These are phyloP conservation scores for Candida freyschussii DNA, from an alignment of 1,139 yeast genomes.

Conservation along the genomic window DNA sequence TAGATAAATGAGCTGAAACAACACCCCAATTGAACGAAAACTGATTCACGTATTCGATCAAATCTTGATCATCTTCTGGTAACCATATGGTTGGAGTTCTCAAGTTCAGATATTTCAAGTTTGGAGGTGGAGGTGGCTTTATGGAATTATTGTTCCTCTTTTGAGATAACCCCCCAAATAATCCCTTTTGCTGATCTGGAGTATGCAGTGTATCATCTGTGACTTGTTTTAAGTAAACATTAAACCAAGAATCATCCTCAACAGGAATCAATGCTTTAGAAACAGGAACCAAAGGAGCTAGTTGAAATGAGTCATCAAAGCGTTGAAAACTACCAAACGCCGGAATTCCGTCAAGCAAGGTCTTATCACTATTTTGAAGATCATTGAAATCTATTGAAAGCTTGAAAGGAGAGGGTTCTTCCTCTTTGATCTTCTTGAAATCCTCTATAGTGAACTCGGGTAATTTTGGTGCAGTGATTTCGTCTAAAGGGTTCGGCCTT, in stretches of 20 bases:
- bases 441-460: slow-evolving; percentile 31
- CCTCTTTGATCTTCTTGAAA: slow-evolving; percentile 13
- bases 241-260: slow-evolving; percentile 62
- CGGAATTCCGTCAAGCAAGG: slow-evolving; percentile 52
- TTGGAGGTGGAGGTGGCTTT: slow-evolving; percentile 88
- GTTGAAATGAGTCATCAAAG: slow-evolving; percentile 24
- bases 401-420: slow-evolving; percentile 46
- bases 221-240: slow-evolving; percentile 50
- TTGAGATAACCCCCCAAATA: slow-evolving; percentile 55
- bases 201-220: slow-evolving; percentile 34
- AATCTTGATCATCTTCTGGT: slow-evolving; percentile 83
- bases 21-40: slow-evolving; percentile 92
- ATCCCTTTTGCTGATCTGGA: slow-evolving; percentile 46
- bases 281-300: slow-evolving; percentile 42
- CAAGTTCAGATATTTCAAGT: slow-evolving; percentile 67
- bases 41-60: slow-evolving; percentile 78
- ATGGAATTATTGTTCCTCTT: slow-evolving; percentile 53
- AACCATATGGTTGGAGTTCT: slow-evolving; percentile 94
- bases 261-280: slow-evolving; percentile 59
- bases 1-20: slow-evolving; percentile 74
- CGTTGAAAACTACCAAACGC: slow-evolving; percentile 41
- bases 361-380: slow-evolving; percentile 49
- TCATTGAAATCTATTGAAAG: slow-evolving; percentile 47
- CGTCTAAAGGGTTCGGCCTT: slow-evolving; percentile 31
- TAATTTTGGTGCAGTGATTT: slow-evolving; percentile 25